Percentiles rank a stretch among this genome's conserved stretches.
These are phyloP conservation scores for Geotrichum restrictum DNA, from an alignment of 1,139 yeast genomes.

Conservation along the genomic window DNA sequence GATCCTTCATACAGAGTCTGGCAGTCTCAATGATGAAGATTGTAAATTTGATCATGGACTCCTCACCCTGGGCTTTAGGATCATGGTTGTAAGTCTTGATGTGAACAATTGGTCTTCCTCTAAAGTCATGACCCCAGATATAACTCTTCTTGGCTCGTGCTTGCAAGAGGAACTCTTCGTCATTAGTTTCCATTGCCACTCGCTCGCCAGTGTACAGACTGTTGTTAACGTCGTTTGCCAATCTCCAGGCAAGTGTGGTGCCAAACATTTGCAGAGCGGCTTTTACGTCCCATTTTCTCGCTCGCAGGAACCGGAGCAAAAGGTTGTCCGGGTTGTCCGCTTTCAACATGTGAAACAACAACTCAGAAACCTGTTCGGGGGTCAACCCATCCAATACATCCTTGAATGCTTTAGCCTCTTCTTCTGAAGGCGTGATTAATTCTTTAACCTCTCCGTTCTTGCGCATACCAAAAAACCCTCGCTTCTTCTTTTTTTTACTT, in stretches of 20 bases:
- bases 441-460: conserved; percentile 19
- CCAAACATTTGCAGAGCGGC: conserved; percentile 64
- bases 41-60: conserved; percentile 64
- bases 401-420: conserved; percentile 22
- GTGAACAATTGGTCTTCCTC: conserved; percentile 64
- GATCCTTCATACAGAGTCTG: conserved; percentile 58
- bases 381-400: conserved; percentile 13
- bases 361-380: conserved; percentile 24
- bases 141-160: conserved; percentile 58
- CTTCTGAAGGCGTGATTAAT: conserved; percentile 11
- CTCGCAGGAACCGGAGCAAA: conserved; percentile 62
- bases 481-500: conserved; percentile 28
- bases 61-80: conserved; percentile 63
- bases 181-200: conserved; percentile 38
- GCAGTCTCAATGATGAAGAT: conserved; percentile 66
- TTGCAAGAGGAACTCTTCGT: conserved; percentile 49
- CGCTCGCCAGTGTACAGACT: conserved; percentile 61
- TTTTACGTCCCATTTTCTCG: conserved; percentile 68
- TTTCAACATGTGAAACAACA: conserved; percentile 51
- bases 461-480: conserved; percentile 31
- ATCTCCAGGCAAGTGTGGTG: conserved; percentile 66
- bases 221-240: conserved; percentile 54
- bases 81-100: conserved; percentile 72
- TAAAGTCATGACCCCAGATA: conserved; percentile 60
- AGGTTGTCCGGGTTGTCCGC: conserved; percentile 70